Evolutionary conservation across 345 rosid genomes (phyloP).

Genomic region (Dimocarpus longan): DNA sequence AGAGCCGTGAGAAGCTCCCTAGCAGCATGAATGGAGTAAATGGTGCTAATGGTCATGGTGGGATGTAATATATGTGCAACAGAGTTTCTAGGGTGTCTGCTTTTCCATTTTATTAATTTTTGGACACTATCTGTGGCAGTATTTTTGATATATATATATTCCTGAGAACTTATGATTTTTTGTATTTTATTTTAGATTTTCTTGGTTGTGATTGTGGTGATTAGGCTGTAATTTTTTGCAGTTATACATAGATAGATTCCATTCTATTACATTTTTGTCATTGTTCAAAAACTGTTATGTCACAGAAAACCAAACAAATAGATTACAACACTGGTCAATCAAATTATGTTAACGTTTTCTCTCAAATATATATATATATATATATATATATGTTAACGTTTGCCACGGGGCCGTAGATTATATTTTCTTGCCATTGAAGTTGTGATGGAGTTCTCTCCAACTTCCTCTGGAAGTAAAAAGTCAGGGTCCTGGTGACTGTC

Average conservation of each 20-base stretch:
- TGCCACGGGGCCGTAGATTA: background rate
- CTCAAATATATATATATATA: too few species aligned
- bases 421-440: conserved; percentile 4
- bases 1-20: conserved; percentile 31
- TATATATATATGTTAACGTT: background rate
- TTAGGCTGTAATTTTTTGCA: too few species aligned
- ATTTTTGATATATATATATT: background rate
- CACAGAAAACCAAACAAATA: background rate
- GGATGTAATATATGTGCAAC: background rate
- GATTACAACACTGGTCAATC: background rate
- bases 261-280: too few species aligned
- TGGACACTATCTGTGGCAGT: background rate
- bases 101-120: conserved; percentile 6
- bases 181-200: background rate
- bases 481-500: background rate
- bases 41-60: conserved; percentile 36
- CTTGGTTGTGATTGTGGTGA: background rate
- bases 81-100: background rate
- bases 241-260: too few species aligned
- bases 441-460: background rate
- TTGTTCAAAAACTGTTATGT: background rate
- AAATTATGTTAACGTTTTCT: background rate
- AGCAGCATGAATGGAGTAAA: conserved; percentile 41
- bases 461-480: background rate
- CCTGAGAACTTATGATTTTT: background rate